A percentile compares a stretch with the other conserved stretches of the same genome.
Conservation (phyloP, 257 asterid species). For the Penstemon barbatus region DNA sequence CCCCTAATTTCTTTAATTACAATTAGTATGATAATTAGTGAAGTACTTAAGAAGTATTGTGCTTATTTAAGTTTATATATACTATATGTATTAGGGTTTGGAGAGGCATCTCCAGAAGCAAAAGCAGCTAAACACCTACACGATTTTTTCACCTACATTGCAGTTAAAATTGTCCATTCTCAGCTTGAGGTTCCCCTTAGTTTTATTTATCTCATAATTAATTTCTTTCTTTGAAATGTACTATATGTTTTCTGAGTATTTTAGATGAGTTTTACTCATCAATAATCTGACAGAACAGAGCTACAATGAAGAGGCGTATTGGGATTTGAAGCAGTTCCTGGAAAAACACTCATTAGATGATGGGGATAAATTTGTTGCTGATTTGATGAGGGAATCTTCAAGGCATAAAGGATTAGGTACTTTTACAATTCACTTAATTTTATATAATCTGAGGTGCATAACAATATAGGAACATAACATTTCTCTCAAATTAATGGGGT, state of each 20-base stretch:
- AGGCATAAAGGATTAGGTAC: slow-evolving; percentile 66
- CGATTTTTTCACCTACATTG: slow-evolving; percentile 75
- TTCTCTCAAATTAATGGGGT: not conserved
- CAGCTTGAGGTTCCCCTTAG: slow-evolving; percentile 66
- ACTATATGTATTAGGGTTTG: slow-evolving; percentile 55
- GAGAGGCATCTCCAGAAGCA: slow-evolving; percentile 85
- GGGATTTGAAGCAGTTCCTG: slow-evolving; percentile 65
- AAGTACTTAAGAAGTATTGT: not conserved
- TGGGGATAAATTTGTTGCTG: slow-evolving; percentile 80
- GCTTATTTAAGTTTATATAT: too few relatives aligned
- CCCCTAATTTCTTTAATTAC: too few relatives aligned
- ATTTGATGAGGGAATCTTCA: slow-evolving; percentile 77
- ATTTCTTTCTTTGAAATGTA: not conserved
- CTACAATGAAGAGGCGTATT: slow-evolving; percentile 76
- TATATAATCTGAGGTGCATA: not conserved
- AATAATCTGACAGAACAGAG: slow-evolving; percentile 55
- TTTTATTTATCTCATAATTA: not conserved
- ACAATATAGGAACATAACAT: slow-evolving; percentile 6
- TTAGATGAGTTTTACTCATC: slow-evolving; percentile 19
- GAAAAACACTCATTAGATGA: slow-evolving; percentile 59
- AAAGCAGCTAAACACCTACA: slow-evolving; percentile 82
- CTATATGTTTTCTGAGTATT: not conserved
- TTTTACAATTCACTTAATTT: too few relatives aligned
- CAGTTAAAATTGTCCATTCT: slow-evolving; percentile 67
- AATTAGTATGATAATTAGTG: too few relatives aligned